These are phyloP conservation scores for Wickerhamomyces alni DNA, from an alignment of 805 yeast species.

Conservation along the genomic window DNA sequence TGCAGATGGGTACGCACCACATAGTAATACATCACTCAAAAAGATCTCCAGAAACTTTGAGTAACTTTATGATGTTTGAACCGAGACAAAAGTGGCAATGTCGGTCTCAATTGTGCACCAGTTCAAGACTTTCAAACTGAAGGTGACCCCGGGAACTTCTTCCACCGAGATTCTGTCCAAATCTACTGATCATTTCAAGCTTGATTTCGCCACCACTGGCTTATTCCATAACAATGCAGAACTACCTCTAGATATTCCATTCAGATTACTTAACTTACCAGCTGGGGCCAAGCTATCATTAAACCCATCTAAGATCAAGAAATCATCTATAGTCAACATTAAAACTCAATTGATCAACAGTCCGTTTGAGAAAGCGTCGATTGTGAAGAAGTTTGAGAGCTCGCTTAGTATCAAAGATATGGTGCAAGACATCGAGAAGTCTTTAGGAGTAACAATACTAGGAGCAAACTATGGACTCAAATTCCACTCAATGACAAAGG, in stretches of 20 bases:
- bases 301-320: slow-evolving; percentile 4
- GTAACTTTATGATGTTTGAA: no score
- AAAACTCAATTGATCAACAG: slow-evolving; percentile 26
- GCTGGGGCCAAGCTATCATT: slow-evolving; percentile 37
- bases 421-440: slow-evolving; percentile 13
- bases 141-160: slow-evolving; percentile 29
- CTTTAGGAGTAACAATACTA: slow-evolving; percentile 10
- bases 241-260: slow-evolving; percentile 35
- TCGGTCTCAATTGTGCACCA: slow-evolving; percentile 30
- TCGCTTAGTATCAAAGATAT: slow-evolving; percentile 11
- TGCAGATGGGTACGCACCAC: no score
- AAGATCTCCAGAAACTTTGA: no score
- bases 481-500: slow-evolving; percentile 16
- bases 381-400: slow-evolving; percentile 20
- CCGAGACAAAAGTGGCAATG: no score
- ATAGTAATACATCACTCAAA: no score
- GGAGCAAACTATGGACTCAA: slow-evolving; percentile 13
- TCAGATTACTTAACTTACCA: slow-evolving; percentile 37
- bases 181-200: slow-evolving; percentile 32
- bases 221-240: slow-evolving; percentile 25
- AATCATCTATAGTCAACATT: slow-evolving; percentile 20
- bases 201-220: slow-evolving; percentile 23
- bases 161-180: slow-evolving; percentile 31
- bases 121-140: slow-evolving; percentile 27
- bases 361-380: slow-evolving; percentile 16